A percentile compares a stretch with the other conserved stretches of the same genome.
Evolutionary conservation across 2,329 filamentous ascomycete species (phyloP).

Genomic region (Coleophoma cylindrospora): DNA sequence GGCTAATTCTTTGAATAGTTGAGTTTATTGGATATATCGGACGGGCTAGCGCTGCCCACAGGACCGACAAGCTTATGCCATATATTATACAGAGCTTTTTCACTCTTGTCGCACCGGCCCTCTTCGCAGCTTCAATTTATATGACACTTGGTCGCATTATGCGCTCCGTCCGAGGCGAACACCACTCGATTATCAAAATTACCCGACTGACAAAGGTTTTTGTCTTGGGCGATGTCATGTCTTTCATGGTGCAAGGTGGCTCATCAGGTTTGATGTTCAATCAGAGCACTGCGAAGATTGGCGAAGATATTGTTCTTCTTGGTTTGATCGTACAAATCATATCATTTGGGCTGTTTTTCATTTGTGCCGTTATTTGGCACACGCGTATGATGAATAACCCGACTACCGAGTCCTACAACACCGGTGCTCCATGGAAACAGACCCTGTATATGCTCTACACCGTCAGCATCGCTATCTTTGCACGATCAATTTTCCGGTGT

Average conservation of each 20-base stretch:
- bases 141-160: slow-evolving; percentile 24
- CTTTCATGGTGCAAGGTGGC: slow-evolving; percentile 43
- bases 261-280: slow-evolving; percentile 26
- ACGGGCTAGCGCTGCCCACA: slow-evolving; percentile 18
- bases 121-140: slow-evolving; percentile 32
- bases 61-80: slow-evolving; percentile 15
- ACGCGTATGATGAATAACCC: slow-evolving; percentile 9
- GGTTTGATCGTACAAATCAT: slow-evolving; percentile 53
- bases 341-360: slow-evolving; percentile 50
- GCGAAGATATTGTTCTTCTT: slow-evolving; percentile 47
- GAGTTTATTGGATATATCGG: slow-evolving; percentile 31
- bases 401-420: slow-evolving; percentile 7
- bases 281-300: slow-evolving; percentile 27
- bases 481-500: slow-evolving; percentile 38
- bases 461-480: slow-evolving; percentile 34
- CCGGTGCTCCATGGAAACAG: slow-evolving; percentile 22
- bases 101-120: slow-evolving; percentile 31
- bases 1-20: too few species aligned
- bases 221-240: slow-evolving; percentile 47
- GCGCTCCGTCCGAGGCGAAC: slow-evolving; percentile 24
- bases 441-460: slow-evolving; percentile 36
- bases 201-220: slow-evolving; percentile 48
- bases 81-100: slow-evolving; percentile 31
- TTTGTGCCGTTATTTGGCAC: slow-evolving; percentile 31
- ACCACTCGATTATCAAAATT: slow-evolving; percentile 31